These are phyloP conservation scores for Alternaria tenuissima DNA, from an alignment of 2,329 filamentous ascomycete species.

Conservation along the genomic window DNA sequence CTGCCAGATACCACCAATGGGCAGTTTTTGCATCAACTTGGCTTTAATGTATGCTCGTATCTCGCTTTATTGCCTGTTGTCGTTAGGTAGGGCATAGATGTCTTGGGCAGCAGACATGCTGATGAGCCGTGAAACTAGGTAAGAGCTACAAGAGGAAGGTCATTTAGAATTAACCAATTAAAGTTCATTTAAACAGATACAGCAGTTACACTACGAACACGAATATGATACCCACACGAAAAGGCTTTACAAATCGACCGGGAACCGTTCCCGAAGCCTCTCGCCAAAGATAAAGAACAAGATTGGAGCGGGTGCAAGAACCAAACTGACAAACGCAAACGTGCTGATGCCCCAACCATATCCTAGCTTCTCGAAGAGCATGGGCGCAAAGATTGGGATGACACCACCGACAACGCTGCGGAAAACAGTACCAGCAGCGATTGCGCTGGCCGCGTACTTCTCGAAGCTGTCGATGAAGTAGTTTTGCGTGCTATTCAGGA, in stretches of 20 bases:
- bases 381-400: constrained; percentile 57
- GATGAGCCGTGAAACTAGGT: background rate
- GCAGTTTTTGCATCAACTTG: background rate
- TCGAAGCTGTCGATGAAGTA: constrained; percentile 64
- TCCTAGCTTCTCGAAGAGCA: constrained; percentile 55
- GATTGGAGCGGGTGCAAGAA: constrained; percentile 59
- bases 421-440: constrained; percentile 60
- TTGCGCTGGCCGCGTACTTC: constrained; percentile 59
- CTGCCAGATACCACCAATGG: background rate
- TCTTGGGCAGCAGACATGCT: background rate
- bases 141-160: background rate
- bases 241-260: constrained; percentile 26
- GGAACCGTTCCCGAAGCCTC: constrained; percentile 55
- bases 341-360: constrained; percentile 61
- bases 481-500: constrained; percentile 63
- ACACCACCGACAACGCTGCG: constrained; percentile 57
- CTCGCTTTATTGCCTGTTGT: background rate
- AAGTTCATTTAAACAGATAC: background rate
- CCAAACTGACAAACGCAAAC: constrained; percentile 56
- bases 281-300: constrained; percentile 60
- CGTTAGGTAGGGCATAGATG: background rate
- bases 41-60: background rate
- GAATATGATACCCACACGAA: background rate
- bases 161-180: background rate
- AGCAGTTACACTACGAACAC: background rate